These are phyloP conservation scores for Heliosperma pusillum DNA, from an alignment of 148 eudicot species.

Conservation along the genomic window DNA sequence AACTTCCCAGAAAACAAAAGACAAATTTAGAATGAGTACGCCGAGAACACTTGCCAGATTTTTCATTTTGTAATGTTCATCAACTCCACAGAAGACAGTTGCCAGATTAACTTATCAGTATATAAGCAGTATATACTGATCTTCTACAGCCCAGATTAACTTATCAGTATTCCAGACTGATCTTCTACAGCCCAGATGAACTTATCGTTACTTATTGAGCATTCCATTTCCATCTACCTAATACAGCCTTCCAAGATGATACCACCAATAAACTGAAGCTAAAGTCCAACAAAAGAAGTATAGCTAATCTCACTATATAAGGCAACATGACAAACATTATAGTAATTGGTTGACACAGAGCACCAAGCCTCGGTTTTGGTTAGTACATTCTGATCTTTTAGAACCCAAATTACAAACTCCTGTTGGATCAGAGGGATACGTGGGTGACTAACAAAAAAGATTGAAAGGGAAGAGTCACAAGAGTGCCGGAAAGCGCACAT, in stretches of 20 bases:
- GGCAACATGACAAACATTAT: not conserved
- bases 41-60: no score
- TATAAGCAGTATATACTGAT: no score
- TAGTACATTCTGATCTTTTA: not conserved
- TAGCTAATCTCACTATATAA: not conserved
- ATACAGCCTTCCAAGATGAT: not conserved
- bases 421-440: not conserved
- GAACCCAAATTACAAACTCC: not conserved
- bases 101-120: no score
- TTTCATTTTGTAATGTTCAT: no score
- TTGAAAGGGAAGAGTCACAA: not conserved
- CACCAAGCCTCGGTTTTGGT: not conserved
- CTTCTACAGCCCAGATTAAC: no score
- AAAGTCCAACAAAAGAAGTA: not conserved
- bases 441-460: not conserved
- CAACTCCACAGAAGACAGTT: no score
- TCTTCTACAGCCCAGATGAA: no score
- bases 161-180: no score
- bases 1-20: no score
- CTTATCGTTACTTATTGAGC: no score
- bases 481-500: not conserved
- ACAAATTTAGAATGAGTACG: no score
- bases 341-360: not conserved
- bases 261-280: not conserved
- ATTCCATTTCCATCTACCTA: not conserved